Percentiles rank a stretch among this genome's conserved stretches.
These are phyloP conservation scores for Neoscytalidium dimidiatum DNA, from an alignment of 2,329 filamentous ascomycete genomes.

Conservation along the genomic window DNA sequence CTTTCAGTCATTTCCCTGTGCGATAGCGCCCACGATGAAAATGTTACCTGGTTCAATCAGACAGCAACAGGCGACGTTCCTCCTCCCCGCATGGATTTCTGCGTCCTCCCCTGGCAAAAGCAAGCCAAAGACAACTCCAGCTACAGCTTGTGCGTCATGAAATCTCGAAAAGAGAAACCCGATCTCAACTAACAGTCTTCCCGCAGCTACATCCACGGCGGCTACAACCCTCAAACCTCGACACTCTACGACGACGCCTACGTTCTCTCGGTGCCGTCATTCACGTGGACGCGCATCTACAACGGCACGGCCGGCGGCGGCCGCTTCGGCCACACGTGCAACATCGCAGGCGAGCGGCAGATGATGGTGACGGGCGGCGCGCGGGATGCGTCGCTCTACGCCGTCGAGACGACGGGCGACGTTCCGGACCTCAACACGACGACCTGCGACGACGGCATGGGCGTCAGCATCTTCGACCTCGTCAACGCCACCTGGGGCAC, in stretches of 20 bases:
- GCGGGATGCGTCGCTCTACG: not conserved
- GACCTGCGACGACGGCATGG: conserved; percentile 23
- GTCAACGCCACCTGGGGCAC: conserved; percentile 23
- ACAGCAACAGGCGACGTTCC: conserved; percentile 45
- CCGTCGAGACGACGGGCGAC: conserved; percentile 15
- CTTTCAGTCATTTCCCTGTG: not conserved
- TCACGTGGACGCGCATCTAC: conserved; percentile 46
- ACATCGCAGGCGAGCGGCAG: conserved; percentile 41
- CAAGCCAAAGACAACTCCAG: conserved; percentile 48
- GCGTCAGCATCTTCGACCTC: conserved; percentile 24
- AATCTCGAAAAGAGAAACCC: too few species aligned
- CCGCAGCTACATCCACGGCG: conserved; percentile 48
- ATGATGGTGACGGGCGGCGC: conserved; percentile 47
- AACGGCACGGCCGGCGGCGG: conserved; percentile 28
- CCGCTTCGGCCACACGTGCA: conserved; percentile 46
- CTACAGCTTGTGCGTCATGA: conserved; percentile 48
- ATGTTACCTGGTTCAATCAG: conserved; percentile 46
- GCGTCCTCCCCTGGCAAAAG: conserved; percentile 35
- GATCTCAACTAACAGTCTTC: not conserved
- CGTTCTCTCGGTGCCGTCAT: conserved; percentile 49
- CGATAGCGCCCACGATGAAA: not conserved
- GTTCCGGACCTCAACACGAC: not conserved
- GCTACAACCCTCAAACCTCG: conserved; percentile 39
- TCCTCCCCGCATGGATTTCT: conserved; percentile 46
- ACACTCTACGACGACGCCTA: conserved; percentile 46